Evolutionary conservation across 257 asterid species (phyloP).

Genomic region (Fraxinus excelsior): DNA sequence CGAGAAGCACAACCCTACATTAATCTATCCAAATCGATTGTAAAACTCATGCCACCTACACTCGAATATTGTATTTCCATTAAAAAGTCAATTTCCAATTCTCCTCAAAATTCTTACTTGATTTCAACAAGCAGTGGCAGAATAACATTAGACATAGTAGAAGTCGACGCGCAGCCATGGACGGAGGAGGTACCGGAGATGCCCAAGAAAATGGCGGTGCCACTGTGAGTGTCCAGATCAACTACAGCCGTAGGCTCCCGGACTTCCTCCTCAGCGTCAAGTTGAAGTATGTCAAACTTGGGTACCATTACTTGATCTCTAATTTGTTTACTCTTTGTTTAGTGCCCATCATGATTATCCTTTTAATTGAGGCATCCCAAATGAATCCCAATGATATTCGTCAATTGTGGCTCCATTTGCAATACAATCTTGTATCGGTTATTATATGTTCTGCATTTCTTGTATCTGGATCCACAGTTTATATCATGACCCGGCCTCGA

Average conservation of each 20-base stretch:
- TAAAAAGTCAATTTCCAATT: not conserved
- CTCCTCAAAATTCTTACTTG: not conserved
- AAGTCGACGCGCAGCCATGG: slow-evolving; percentile 26
- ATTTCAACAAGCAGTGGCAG: not conserved
- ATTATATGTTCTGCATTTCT: slow-evolving; percentile 43
- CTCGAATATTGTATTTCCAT: not conserved
- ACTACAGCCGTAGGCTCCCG: slow-evolving; percentile 43
- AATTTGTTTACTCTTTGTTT: slow-evolving; percentile 55
- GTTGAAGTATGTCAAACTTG: slow-evolving; percentile 62
- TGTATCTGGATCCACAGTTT: slow-evolving; percentile 61
- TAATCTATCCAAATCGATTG: too few relatives aligned
- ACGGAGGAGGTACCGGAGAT: slow-evolving; percentile 20
- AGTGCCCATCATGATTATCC: slow-evolving; percentile 43
- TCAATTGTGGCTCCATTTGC: slow-evolving; percentile 51
- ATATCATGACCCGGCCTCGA: slow-evolving; percentile 55
- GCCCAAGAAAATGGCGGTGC: slow-evolving; percentile 23
- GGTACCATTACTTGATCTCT: slow-evolving; percentile 68
- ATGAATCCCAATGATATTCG: slow-evolving; percentile 44
- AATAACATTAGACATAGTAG: not conserved
- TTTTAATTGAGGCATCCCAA: slow-evolving; percentile 47
- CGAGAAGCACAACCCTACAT: too few relatives aligned
- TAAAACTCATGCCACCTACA: too few relatives aligned
- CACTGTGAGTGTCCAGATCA: slow-evolving; percentile 40
- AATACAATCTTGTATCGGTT: slow-evolving; percentile 57
- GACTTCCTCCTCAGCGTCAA: slow-evolving; percentile 65